Percentiles rank a stretch among this genome's conserved stretches.
Evolutionary conservation across 2,329 filamentous ascomycete species (phyloP).

Genomic region (Diplodia sapinea): DNA sequence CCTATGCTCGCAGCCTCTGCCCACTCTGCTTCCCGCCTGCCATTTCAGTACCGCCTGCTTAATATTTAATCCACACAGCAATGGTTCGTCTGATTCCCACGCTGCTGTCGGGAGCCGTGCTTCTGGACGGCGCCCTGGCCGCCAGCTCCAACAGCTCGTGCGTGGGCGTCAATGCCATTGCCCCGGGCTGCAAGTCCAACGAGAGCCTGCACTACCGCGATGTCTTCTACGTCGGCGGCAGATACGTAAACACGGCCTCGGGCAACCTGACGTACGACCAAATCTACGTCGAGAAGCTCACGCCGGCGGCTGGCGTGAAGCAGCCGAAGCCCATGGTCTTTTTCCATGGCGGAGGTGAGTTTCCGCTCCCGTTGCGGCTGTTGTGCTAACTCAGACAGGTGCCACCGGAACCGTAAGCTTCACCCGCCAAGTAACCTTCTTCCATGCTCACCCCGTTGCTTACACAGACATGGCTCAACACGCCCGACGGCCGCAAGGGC

Average conservation of each 20-base stretch:
- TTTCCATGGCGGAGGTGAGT: conserved; percentile 35
- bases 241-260: conserved; percentile 37
- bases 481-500: conserved; percentile 54
- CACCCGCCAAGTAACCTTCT: not conserved
- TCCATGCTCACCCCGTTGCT: not conserved
- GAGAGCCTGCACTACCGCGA: conserved; percentile 38
- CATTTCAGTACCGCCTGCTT: not conserved
- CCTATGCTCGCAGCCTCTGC: not conserved
- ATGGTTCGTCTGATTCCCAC: conserved; percentile 20
- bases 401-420: conserved; percentile 26
- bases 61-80: conserved; percentile 4
- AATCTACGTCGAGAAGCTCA: conserved; percentile 61
- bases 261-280: conserved; percentile 46
- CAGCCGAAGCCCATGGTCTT: conserved; percentile 38
- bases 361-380: not conserved
- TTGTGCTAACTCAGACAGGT: conserved; percentile 16
- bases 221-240: conserved; percentile 39
- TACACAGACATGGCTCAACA: conserved; percentile 55
- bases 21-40: conserved; percentile 6
- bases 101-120: conserved; percentile 13
- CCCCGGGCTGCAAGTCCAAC: conserved; percentile 35
- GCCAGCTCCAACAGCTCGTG: not conserved
- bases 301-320: conserved; percentile 41
- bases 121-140: not conserved
- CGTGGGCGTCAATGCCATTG: conserved; percentile 25